Conservation (phyloP, 345 rosid genomes). For the Mercurialis annua region DNA sequence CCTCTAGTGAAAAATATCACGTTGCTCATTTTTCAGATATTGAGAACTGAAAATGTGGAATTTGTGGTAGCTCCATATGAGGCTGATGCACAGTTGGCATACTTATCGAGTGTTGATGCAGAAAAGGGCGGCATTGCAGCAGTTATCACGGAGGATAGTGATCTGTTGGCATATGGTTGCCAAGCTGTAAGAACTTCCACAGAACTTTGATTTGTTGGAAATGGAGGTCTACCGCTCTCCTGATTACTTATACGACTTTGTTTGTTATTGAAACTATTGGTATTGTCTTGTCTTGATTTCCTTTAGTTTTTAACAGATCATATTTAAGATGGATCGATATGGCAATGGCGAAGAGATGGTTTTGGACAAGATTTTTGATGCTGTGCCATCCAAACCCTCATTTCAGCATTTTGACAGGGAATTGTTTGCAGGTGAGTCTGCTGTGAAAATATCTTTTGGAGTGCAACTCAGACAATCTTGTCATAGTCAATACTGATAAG, state of each 20-base stretch:
- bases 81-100: slow-evolving; percentile 95
- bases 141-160: slow-evolving; percentile 90
- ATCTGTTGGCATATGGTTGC: slow-evolving; percentile 82
- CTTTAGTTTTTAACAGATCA: slow-evolving; percentile 39
- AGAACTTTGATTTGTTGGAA: slow-evolving; percentile 30
- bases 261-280: slow-evolving; percentile 17
- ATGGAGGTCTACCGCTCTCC: slow-evolving; percentile 34
- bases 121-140: slow-evolving; percentile 75
- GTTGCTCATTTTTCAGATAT: slow-evolving; percentile 45
- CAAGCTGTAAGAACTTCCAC: slow-evolving; percentile 73
- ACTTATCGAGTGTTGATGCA: slow-evolving; percentile 56
- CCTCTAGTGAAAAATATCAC: slow-evolving; percentile 2
- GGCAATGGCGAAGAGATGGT: slow-evolving; percentile 81
- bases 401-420: slow-evolving; percentile 55
- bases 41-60: slow-evolving; percentile 71
- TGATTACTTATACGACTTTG: slow-evolving; percentile 9
- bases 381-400: slow-evolving; percentile 51
- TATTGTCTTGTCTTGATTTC: slow-evolving; percentile 27
- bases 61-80: slow-evolving; percentile 93
- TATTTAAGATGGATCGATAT: slow-evolving; percentile 84
- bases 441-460: background rate
- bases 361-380: slow-evolving; percentile 53
- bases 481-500: slow-evolving; percentile 3
- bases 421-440: slow-evolving; percentile 54
- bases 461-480: background rate